A percentile compares a stretch with the other conserved stretches of the same genome.
phyloP scores from a whole-genome alignment of 1,139 yeast species.

The Yamadazyma blattariae region DNA sequence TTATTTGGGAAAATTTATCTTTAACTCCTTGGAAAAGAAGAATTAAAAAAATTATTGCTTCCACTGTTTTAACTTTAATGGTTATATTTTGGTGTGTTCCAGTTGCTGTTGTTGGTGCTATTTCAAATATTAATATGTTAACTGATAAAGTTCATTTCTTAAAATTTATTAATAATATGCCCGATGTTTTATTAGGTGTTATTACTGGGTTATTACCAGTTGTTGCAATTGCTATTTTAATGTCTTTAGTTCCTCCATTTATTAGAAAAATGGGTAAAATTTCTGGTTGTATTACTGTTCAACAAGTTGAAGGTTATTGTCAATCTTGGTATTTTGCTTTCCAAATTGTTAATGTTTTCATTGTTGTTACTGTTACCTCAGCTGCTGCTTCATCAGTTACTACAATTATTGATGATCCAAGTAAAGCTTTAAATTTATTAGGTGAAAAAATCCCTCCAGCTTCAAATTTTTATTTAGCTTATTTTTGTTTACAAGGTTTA shows the following conservation, averaged over 20 bases:
- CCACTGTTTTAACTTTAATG: slow-evolving; percentile 46
- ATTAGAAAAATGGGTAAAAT: slow-evolving; percentile 65
- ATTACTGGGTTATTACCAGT: slow-evolving; percentile 88
- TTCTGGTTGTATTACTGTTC: slow-evolving; percentile 68
- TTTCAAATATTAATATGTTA: slow-evolving; percentile 77
- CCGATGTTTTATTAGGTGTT: slow-evolving; percentile 66
- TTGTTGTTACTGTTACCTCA: slow-evolving; percentile 78
- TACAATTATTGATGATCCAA: slow-evolving; percentile 53
- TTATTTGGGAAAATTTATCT: slow-evolving; percentile 76
- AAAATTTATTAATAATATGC: slow-evolving; percentile 67
- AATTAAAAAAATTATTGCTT: slow-evolving; percentile 37
- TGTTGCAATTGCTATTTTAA: slow-evolving; percentile 73
- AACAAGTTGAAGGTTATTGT: slow-evolving; percentile 73
- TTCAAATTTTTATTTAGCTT: slow-evolving; percentile 66
- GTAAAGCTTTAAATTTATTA: slow-evolving; percentile 52
- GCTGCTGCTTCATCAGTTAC: slow-evolving; percentile 72
- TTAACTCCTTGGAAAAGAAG: slow-evolving; percentile 42
- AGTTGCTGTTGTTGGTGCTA: slow-evolving; percentile 91
- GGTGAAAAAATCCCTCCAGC: slow-evolving; percentile 65
- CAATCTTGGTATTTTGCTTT: slow-evolving; percentile 87
- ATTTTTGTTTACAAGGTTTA: slow-evolving; percentile 46
- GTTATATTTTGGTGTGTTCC: slow-evolving; percentile 92
- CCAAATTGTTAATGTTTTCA: slow-evolving; percentile 81
- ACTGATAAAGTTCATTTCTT: slow-evolving; percentile 69
- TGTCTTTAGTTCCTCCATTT: slow-evolving; percentile 74